Conservation (phyloP, 179 eudicot genomes). For the Spergularia azorica region DNA sequence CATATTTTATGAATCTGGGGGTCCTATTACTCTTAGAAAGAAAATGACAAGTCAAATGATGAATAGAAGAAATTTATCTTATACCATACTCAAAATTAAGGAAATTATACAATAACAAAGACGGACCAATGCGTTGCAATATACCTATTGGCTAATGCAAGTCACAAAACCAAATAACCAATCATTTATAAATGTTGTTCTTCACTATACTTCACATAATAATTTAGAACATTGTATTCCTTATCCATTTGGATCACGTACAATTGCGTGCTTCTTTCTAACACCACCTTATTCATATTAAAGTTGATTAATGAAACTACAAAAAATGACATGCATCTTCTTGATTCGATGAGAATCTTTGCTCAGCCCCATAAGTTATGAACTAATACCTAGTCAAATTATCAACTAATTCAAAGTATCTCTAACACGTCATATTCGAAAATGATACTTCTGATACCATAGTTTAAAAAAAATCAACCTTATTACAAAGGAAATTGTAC, state of each 20-base stretch:
- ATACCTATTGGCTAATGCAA: background rate
- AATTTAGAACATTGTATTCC: slow-evolving; percentile 3
- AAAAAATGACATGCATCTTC: slow-evolving; percentile 15
- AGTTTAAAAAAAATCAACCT: background rate
- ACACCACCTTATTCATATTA: background rate
- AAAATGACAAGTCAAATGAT: slow-evolving; percentile 15
- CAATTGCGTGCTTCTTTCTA: slow-evolving; percentile 31
- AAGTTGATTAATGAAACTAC: background rate
- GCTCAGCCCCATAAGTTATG: background rate
- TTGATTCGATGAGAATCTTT: slow-evolving; percentile 28
- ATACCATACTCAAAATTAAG: background rate
- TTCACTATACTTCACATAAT: slow-evolving; percentile 10
- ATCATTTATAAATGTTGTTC: slow-evolving; percentile 5
- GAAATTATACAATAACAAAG: background rate
- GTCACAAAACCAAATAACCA: background rate
- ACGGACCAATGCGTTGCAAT: background rate
- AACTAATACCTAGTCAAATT: background rate
- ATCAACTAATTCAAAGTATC: background rate
- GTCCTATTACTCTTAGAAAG: background rate
- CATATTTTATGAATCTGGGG: background rate
- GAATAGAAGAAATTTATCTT: background rate
- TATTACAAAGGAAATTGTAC: no score
- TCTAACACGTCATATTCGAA: background rate
- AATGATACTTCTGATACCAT: slow-evolving; percentile 18
- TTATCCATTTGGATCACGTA: slow-evolving; percentile 27